Evolutionary conservation across 2,329 filamentous ascomycete genomes (phyloP), one percentile per base, ranked within the genome.

Genomic region (Oidium heveae): DNA sequence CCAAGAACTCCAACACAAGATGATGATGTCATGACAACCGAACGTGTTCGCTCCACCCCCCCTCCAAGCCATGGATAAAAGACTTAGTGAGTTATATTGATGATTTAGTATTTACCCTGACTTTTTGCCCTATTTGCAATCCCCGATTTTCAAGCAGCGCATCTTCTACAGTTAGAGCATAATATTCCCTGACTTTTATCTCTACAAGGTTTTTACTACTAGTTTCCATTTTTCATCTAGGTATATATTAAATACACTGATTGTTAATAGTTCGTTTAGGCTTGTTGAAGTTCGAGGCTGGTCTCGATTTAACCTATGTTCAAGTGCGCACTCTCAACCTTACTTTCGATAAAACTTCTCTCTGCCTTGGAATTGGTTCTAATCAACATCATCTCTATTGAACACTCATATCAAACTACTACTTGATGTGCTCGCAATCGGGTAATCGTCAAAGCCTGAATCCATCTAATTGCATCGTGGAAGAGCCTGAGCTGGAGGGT

Each of bases 341-440:
- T 43, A 8, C 18, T 43, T 43, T 43, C 6, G 28, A 20, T 9
- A 51, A 8, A 12, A 18, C n/a, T 24, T 24, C 32, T 18, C 18
- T 22, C 37, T 36, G n/a, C 13, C 33, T 15, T 18, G 5, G 39
- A 52, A 46, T 37, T 13, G 39, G 44, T 37, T 18, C 54, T 58
- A 57, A 57, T 54, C 52, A 52, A 37, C 10, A 32, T 22, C 28
- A n/a, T 28, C 37, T 58, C 56, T 56, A 56, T 32, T 52, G 56
- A 53, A 53, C 54, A 28, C 46, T 52, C 54, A 18, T 51, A 59
- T 44, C 57, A 62, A 58, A 60, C 61, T 59, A 61, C 61, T 59
- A 60, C 61, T 65, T 65, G 61, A 66, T 66, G 64, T 62, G 63
- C 62, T 64, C 64, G 56, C 63, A 64, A 66, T 59, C 63, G 61